Evolutionary conservation across 2,329 filamentous ascomycete species (phyloP).

Genomic region (Claviceps citrina): DNA sequence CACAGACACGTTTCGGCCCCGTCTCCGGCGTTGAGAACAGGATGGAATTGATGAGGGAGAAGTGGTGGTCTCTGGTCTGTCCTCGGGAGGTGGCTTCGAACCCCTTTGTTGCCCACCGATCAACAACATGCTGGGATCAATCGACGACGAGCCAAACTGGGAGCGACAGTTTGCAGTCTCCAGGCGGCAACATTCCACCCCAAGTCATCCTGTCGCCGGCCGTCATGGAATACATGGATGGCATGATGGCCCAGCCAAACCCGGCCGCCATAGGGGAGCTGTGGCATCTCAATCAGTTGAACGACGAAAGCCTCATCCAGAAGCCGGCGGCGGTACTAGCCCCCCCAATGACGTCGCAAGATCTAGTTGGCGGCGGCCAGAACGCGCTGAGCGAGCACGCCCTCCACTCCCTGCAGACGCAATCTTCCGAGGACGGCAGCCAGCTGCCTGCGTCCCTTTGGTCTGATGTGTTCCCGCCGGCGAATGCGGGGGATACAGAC

Average conservation of each 20-base stretch:
- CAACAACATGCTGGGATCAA: neutral
- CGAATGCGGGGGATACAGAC: constrained; percentile 21
- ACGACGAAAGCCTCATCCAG: neutral
- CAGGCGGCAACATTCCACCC: constrained; percentile 7
- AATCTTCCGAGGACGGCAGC: constrained; percentile 18
- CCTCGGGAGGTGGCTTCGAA: constrained; percentile 12
- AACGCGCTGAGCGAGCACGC: constrained; percentile 10
- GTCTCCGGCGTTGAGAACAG: constrained; percentile 30
- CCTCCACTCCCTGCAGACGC: constrained; percentile 9
- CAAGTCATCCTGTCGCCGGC: constrained; percentile 15
- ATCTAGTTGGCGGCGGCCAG: constrained; percentile 2
- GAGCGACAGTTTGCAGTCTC: constrained; percentile 6
- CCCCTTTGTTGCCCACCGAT: neutral
- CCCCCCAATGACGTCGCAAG: neutral
- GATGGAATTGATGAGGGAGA: constrained; percentile 30
- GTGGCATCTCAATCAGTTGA: constrained; percentile 10
- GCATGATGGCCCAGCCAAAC: constrained; percentile 22
- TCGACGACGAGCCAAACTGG: constrained; percentile 5
- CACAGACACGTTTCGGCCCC: constrained; percentile 31
- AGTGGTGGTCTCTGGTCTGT: constrained; percentile 36
- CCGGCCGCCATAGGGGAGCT: constrained; percentile 22
- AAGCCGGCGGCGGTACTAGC: neutral
- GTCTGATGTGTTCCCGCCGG: constrained; percentile 19
- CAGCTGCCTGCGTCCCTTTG: constrained; percentile 28
- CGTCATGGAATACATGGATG: constrained; percentile 21